Evolutionary conservation across 2,329 filamentous ascomycete genomes (phyloP), one percentile per base, ranked within the genome.

Genomic region (Pseudogymnoascus sp.): DNA sequence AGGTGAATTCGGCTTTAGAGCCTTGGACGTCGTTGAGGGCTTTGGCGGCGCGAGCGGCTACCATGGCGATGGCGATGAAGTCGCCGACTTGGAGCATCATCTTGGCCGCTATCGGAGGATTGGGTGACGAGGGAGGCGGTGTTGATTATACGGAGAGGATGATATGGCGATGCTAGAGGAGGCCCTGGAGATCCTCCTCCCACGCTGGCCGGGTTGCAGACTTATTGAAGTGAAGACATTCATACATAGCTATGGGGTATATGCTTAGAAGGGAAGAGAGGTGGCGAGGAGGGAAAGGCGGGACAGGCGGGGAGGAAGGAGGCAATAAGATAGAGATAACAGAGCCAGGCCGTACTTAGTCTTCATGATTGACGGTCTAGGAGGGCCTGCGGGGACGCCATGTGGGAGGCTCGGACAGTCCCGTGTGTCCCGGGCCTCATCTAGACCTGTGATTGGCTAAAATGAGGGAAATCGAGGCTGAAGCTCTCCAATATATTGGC

Each of bases 51-150:
- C 41, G 41, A 4, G 41, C 41, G 23, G 41, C 41, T 6, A 18
- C 41, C 21, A 48, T 30, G 23, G 23, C 41, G n/a, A 48, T 48
- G 13, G 23, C 30, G 23, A 48, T 48, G 23, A 48, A 48, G 23
- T 48, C 41, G 19, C 41, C 41, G 23, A 48, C 41, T 48, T 48
- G 41, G 41, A 48, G 41, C n/a, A 48, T 30, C 41, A 48, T 48
- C 8, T 48, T 48, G 23, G 41, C 41, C 8, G 41, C 23, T 48
- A 48, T 26, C 41, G 9, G 39, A 13, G 21, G 39, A 21, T 19
- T 15, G 12, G 30, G n/a, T 35, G 38, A 19, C 3, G n/a, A n/a
- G n/a, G 12, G n/a, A 23, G 23, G 41, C 6, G 13, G 5, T 18
- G 9, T 8, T 10, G 12, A 18, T 48, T 6, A 23, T 48, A 28